Base-by-base conservation (phyloP, 2,329 filamentous ascomycete species). In the Calonectria henricotiae region DNA sequence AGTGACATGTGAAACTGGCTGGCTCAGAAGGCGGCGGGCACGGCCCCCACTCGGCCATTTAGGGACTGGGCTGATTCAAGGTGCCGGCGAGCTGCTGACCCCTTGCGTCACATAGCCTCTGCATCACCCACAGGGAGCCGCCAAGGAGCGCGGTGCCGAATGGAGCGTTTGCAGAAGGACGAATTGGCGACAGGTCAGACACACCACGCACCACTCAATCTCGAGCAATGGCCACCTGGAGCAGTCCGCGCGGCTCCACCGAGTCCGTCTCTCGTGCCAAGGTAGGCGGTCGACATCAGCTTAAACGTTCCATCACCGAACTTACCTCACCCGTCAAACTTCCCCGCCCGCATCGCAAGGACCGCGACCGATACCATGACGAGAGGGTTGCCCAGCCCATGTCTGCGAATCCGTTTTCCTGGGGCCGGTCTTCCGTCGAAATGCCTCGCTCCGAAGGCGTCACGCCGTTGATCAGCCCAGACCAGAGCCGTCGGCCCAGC, bases 251-350 rank as follows among this genome's bases (percentile, higher is more conserved):
- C 62, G 70, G 76, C 69, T 78, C 76, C 35, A 43, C 68, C 67
- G 74, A 76, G 63, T 75, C 75, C 32, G 70, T 75, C 35, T 74
- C 77, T 46, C 75, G 73, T 51, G 66, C 72, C 67, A 77, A 76
- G 64, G 72, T 76, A 30, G 76, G 75, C 77, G 74, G 77, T 79
- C 85, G 85, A 69, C 89, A 89, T 74, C 87, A 88, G 74, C 83
- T 89, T 70, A 87, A 85, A 70, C 86, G 88, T 39, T 91, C 89
- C 55, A 85, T 90, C 69, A 86, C 86, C 51, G 88, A 90, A 73
- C 75, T 89, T 62, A 83, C 87, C 27, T 84, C 86, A 41, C 86
- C 88, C 25, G 81, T 83, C 69, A 84, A 81, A 68, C 80, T 83
- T 72, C 74, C 76, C 79, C 84, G 85, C 32, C 75, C 72, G 44